Base-by-base conservation (phyloP, 73 alveolate genomes). In the Chromera velia region DNA sequence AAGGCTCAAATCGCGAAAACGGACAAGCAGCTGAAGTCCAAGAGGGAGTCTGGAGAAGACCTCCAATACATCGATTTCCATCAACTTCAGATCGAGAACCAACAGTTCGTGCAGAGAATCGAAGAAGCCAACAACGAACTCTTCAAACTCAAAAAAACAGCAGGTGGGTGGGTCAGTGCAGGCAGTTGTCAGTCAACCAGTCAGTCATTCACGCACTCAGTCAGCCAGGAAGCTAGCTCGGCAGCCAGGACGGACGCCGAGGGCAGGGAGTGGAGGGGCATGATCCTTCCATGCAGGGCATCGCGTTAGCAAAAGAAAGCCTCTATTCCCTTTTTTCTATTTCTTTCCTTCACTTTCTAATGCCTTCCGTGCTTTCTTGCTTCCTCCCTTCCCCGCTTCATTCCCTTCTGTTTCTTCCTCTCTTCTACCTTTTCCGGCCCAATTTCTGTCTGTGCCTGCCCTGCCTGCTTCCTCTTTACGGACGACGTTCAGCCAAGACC, bases 51-150 rank as follows among this genome's bases (percentile, higher is more conserved):
- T 74, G 95, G 95, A 33, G 95, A 93, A 63, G 98, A 93, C 75
- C 80, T 93, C 76, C 93, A 93, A 80, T 93, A 90, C 89, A 93
- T 93, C 32, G 98, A 93, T 84, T 93, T 93, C 80, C 96, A 90
- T 84, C 93, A 93, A 83, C 87, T 93, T 76, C 93, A 93, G 85
- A 93, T 93, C 47, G 98, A 93, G 68, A 93, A 93, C 86, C 89
- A 92, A 71, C 92, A 93, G 90, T 92, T 90, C 80, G 96, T 92
- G 7, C 88, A 88, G 76, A 91, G 90, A 73, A 91, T 92, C 46
- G 97, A 92, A 69, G 98, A 93, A 69, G 91, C 94, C 34, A 93
- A 93, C 84, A 88, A 90, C 88, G 88, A 91, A 74, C 83, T 93
- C n/a, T 82, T 93, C 32, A 87, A 85, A 49, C 71, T 93, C 64